Evolutionary conservation across 2,329 filamentous ascomycete species (phyloP).

Genomic region (Endoconidiophora laricicola): DNA sequence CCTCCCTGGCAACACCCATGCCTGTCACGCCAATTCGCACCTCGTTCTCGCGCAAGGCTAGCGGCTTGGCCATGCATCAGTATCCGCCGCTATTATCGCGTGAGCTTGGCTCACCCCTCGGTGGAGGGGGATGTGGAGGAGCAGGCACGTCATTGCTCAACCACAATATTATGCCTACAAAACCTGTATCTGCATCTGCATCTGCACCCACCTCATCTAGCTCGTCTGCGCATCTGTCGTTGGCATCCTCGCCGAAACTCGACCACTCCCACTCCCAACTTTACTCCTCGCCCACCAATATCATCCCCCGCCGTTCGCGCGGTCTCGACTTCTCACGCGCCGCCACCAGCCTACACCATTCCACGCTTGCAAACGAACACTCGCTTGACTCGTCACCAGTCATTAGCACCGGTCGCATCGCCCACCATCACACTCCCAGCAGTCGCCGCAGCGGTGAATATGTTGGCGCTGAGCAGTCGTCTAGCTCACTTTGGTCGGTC

Average conservation of each 20-base stretch:
- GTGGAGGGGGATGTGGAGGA: neutral
- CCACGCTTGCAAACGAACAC: constrained; percentile 73
- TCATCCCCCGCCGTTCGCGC: constrained; percentile 73
- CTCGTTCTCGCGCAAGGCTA: constrained; percentile 38
- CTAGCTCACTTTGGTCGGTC: constrained; percentile 54
- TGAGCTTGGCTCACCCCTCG: constrained; percentile 6
- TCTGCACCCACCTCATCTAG: neutral
- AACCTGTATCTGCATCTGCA: neutral
- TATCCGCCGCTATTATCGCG: neutral
- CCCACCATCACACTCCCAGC: constrained; percentile 32
- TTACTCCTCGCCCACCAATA: constrained; percentile 74
- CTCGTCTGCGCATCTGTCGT: neutral
- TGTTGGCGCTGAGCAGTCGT: constrained; percentile 42
- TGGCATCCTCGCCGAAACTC: constrained; percentile 67
- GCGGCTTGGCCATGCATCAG: constrained; percentile 1
- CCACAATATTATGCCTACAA: neutral
- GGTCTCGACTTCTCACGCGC: constrained; percentile 87
- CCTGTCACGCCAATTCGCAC: constrained; percentile 61
- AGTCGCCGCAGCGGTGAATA: constrained; percentile 32
- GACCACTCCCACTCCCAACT: constrained; percentile 54
- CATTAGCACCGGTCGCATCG: constrained; percentile 42
- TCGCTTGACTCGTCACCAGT: constrained; percentile 85
- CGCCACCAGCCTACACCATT: constrained; percentile 88
- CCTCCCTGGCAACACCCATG: constrained; percentile 7
- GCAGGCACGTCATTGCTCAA: neutral